Evolutionary conservation across 1,284 basidiomycete species (phyloP), one percentile per base, ranked within the genome.

Genomic region (Marasmius oreades): DNA sequence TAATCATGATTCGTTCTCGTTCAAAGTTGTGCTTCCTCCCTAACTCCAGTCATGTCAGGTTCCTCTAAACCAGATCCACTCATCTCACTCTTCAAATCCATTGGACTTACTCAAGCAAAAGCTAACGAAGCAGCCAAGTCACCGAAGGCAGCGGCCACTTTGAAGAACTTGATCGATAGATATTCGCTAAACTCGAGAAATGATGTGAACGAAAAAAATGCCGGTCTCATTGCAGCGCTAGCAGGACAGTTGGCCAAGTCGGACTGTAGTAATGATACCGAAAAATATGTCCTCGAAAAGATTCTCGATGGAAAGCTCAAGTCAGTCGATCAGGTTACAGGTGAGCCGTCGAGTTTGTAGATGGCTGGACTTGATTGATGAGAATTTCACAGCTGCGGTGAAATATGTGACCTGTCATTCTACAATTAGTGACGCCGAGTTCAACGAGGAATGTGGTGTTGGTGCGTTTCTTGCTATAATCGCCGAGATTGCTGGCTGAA

Each of bases 291-390:
- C 18, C 79, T 94, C 39, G 71, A 77, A 31, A 85, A 81, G 59
- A 87, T 98, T 63, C 68, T 88, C 23, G 81, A 86, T 58, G 88
- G 83, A 22, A 82, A 84, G 63, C 70, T 99, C 59, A 92, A 89
- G 74, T 85, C 82, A 39, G 81, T 85, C 5, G 96, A 98, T 68
- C 95, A 98, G 76, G 85, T 97, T 36, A 80, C 84, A 55, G 94
- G 93, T 93, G 65, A 53, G 47, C 37, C 22, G 7, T 20, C 55
- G 51, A 51, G 31, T 50, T 28, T 56, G 16, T 42, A 34, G 51
- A 12, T 8, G 42, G 3, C 16, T 24, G 42, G 12, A n/a, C 28
- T n/a, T 31, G 2, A 33, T 55, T 14, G 50, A 37, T 31, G 14
- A n/a, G 18, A 42, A 20, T 48, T 45, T 47, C 55, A 16, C 59